Evolutionary conservation across 441 rosid genomes (phyloP), one percentile per base, ranked within the genome.

Genomic region (Theobroma grandiflorum): DNA sequence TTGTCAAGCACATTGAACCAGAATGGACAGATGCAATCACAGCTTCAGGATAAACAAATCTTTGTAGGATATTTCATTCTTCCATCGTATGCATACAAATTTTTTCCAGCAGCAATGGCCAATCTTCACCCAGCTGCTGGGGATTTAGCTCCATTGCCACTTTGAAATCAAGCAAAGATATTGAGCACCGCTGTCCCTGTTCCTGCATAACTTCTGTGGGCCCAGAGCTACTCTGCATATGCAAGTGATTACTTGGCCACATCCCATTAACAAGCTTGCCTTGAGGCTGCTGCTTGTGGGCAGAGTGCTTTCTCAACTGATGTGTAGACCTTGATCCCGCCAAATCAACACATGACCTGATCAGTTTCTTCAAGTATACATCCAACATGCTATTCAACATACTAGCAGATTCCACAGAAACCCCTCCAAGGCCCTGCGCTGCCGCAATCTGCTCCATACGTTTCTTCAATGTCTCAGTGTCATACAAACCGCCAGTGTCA

Each of bases 101-200:
- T 83, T 89, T 92, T 88, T 96, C 99, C 78, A 91, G 87, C 81
- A 91, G 88, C 88, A 92, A 81, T 2, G 98, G 96, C 99, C 98
- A 94, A 85, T 92, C 95, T 85, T 93, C 98, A 68, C 97, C 98
- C 71, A 96, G 95, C 82, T 92, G 97, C 86, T 89, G 90, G 8
- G 97, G 97, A 82, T 91, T 93, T 72, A 94, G 86, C 88, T 94
- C 97, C 98, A 93, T 91, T 5, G 99, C 98, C 79, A 93, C 95
- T 85, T 92, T 92, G 79, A 96, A 93, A 87, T 96, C 98, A 84
- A 78, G 92, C 84, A 93, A 70, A 66, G 98, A 94, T 85, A 94
- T 82, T 49, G 89, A 83, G 79, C 80, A 71, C 11, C 55, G 86
- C 14, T 77, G 82, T 68, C 85, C 84, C 76, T 84, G 91, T 40